Conservation (phyloP, 2,329 filamentous ascomycete species). For the Xylaria sp. region DNA sequence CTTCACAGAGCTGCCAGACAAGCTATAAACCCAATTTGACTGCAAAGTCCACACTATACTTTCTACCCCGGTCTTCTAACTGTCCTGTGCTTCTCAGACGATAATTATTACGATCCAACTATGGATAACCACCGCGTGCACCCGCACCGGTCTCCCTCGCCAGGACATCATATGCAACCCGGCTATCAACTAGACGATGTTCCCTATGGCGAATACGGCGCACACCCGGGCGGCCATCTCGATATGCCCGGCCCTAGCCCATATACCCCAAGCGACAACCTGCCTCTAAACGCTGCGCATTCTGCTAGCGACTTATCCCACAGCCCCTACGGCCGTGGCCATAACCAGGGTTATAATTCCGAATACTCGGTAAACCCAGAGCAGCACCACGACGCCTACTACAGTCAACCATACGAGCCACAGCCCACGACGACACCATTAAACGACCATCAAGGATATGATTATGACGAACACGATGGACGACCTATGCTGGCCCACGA, state of each 20-base stretch:
- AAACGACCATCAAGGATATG: slow-evolving; percentile 71
- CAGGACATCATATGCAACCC: slow-evolving; percentile 75
- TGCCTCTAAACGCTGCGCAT: slow-evolving; percentile 83
- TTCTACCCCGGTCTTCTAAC: slow-evolving; percentile 18
- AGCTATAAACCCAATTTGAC: slow-evolving; percentile 3
- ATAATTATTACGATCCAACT: slow-evolving; percentile 68
- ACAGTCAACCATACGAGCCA: slow-evolving; percentile 83
- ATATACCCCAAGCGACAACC: slow-evolving; percentile 75
- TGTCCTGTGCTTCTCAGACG: slow-evolving; percentile 52
- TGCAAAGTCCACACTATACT: background rate
- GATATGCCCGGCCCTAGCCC: slow-evolving; percentile 72
- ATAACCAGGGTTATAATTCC: slow-evolving; percentile 61
- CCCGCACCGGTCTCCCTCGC: slow-evolving; percentile 76
- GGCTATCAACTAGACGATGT: slow-evolving; percentile 86
- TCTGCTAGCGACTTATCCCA: slow-evolving; percentile 62
- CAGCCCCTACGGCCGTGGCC: slow-evolving; percentile 55
- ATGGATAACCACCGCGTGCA: slow-evolving; percentile 62
- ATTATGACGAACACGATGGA: slow-evolving; percentile 76
- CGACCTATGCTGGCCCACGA: slow-evolving; percentile 79
- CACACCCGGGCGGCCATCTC: slow-evolving; percentile 58
- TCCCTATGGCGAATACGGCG: slow-evolving; percentile 65
- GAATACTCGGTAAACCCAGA: slow-evolving; percentile 85
- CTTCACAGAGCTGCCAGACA: background rate
- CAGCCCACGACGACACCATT: slow-evolving; percentile 65
- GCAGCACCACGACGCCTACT: slow-evolving; percentile 88